phyloP scores from a whole-genome alignment of 2,329 filamentous ascomycete genomes.

The Paramyrothecium roridum region DNA sequence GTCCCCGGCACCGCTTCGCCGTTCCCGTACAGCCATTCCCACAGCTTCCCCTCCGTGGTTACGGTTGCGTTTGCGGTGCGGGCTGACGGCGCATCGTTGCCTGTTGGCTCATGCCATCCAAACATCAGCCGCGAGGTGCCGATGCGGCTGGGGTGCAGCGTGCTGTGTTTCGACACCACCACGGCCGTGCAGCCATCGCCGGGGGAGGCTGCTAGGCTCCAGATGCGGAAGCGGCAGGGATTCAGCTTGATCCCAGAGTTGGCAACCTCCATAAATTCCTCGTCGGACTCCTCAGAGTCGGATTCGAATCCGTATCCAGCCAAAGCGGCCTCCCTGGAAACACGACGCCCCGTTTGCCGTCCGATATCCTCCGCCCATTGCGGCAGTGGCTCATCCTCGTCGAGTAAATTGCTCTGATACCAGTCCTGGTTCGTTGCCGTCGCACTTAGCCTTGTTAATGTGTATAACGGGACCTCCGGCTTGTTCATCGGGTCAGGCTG shows the following conservation, averaged over 20 bases:
- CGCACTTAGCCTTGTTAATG: conserved; percentile 49
- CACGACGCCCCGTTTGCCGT: conserved; percentile 37
- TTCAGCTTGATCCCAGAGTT: conserved; percentile 38
- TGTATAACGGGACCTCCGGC: conserved; percentile 40
- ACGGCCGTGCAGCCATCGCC: conserved; percentile 49
- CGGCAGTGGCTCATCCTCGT: conserved; percentile 18
- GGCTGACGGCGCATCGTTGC: not conserved
- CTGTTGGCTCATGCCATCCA: conserved; percentile 20
- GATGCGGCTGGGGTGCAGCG: conserved; percentile 43
- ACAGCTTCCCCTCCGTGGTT: conserved; percentile 53
- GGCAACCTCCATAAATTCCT: conserved; percentile 26
- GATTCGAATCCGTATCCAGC: conserved; percentile 24
- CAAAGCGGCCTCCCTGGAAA: conserved; percentile 44
- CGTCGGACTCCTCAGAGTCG: conserved; percentile 26
- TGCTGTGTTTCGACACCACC: conserved; percentile 46
- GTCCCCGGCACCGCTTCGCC: conserved; percentile 43
- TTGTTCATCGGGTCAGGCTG: conserved; percentile 17
- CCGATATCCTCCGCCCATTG: conserved; percentile 48
- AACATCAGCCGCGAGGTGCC: conserved; percentile 34
- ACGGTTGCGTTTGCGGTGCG: conserved; percentile 15
- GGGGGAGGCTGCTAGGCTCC: conserved; percentile 50
- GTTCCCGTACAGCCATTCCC: conserved; percentile 59
- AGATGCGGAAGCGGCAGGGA: conserved; percentile 48
- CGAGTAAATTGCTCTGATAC: conserved; percentile 48
- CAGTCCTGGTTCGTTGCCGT: conserved; percentile 48